phyloP scores from a whole-genome alignment of 2,329 filamentous ascomycete genomes.

The Paracamarosporium sp. region DNA sequence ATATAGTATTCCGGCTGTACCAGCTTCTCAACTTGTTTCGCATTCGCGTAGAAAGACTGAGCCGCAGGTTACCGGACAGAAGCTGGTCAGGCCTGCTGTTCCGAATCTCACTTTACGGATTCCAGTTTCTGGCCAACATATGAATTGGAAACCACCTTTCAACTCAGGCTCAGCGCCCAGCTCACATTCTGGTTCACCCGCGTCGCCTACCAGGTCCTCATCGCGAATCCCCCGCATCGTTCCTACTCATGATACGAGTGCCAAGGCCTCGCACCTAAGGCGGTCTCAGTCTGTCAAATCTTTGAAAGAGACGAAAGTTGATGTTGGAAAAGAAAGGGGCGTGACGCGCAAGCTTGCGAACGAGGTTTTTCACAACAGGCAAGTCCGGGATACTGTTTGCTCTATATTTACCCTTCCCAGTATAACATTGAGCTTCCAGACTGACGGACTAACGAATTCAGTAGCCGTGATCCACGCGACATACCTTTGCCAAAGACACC shows the following conservation, averaged over 20 bases:
- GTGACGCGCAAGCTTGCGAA: not conserved
- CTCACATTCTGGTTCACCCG: constrained; percentile 13
- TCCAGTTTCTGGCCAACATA: constrained; percentile 3
- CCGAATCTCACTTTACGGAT: constrained; percentile 31
- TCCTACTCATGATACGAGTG: constrained; percentile 10
- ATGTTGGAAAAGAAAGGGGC: not conserved
- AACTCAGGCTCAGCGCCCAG: constrained; percentile 15
- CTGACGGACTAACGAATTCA: not conserved
- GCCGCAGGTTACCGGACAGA: constrained; percentile 8
- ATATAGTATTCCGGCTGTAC: not conserved
- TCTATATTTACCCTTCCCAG: too few relatives aligned
- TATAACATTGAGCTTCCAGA: not conserved
- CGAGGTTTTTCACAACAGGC: not conserved
- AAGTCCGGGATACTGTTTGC: not conserved
- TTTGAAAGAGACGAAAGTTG: not conserved
- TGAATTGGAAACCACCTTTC: constrained; percentile 9
- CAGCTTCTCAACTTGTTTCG: not conserved
- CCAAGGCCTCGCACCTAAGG: constrained; percentile 22
- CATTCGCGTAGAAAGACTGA: constrained; percentile 20
- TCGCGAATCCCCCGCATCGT: constrained; percentile 35
- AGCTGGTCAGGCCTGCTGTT: constrained; percentile 8
- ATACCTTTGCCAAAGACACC: constrained; percentile 10
- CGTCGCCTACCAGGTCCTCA: constrained; percentile 18
- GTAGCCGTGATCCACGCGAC: not conserved
- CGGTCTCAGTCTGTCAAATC: constrained; percentile 22